phyloP scores from a whole-genome alignment of 495 filamentous ascomycete species.

The Wilcoxina mikolae region DNA sequence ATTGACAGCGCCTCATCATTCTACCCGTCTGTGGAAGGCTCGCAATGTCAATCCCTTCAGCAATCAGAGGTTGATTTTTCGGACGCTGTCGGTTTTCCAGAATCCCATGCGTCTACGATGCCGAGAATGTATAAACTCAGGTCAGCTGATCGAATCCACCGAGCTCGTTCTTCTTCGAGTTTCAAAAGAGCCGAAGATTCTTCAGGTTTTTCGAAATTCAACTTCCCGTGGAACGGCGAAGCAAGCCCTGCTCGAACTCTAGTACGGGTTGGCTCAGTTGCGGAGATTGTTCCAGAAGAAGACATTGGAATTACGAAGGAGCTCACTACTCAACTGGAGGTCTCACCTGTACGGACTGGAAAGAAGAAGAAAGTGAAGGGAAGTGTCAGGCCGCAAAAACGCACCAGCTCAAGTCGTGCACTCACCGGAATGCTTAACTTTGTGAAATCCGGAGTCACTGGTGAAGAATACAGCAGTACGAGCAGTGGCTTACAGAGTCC shows the following conservation, averaged over 20 bases:
- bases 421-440: not conserved
- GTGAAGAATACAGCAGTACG: not conserved
- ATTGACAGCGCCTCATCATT: slow-evolving; percentile 20
- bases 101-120: not conserved
- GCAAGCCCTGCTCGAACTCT: not conserved
- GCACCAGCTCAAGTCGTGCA: not conserved
- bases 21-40: slow-evolving; percentile 20
- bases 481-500: too few species aligned
- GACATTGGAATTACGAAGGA: too few species aligned
- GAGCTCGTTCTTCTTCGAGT: not conserved
- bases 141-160: not conserved
- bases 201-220: slow-evolving; percentile 5
- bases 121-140: not conserved
- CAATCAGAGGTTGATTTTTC: slow-evolving; percentile 4
- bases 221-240: slow-evolving; percentile 12
- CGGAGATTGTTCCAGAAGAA: slow-evolving; percentile 1
- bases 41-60: slow-evolving; percentile 14
- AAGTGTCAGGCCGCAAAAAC: not conserved
- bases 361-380: not conserved
- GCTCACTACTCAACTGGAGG: not conserved
- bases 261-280: not conserved
- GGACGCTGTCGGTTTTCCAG: not conserved
- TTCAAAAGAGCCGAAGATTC: not conserved
- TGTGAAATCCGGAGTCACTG: slow-evolving; percentile 4
- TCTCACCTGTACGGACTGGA: not conserved